Percentiles rank a stretch among this genome's conserved stretches.
phyloP scores from a whole-genome alignment of 2,329 filamentous ascomycete species.

The Claviceps cyperi region DNA sequence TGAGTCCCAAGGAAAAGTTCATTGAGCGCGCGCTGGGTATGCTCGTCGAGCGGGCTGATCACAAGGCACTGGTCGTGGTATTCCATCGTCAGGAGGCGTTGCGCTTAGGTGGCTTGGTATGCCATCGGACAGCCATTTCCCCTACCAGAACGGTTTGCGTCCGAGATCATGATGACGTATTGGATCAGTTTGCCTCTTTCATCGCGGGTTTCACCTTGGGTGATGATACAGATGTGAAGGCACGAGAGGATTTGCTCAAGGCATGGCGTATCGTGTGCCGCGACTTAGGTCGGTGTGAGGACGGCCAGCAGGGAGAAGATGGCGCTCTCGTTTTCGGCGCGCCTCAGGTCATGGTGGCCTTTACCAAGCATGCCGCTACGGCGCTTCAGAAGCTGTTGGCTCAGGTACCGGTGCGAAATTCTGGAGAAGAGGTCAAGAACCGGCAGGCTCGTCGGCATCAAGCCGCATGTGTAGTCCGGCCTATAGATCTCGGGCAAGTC shows the following conservation, averaged over 20 bases:
- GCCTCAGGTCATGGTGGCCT: conserved; percentile 35
- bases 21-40: conserved; percentile 32
- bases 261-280: conserved; percentile 41
- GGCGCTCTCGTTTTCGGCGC: conserved; percentile 29
- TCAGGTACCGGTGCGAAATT: conserved; percentile 21
- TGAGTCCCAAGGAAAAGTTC: conserved; percentile 31
- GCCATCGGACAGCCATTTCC: conserved; percentile 30
- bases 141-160: conserved; percentile 30
- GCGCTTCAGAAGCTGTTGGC: conserved; percentile 26
- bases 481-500: conserved; percentile 30
- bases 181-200: conserved; percentile 40
- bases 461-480: conserved; percentile 31
- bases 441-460: conserved; percentile 29
- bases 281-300: conserved; percentile 24
- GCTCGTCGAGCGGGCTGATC: conserved; percentile 21
- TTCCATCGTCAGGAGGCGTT: conserved; percentile 37
- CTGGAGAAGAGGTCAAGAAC: conserved; percentile 30
- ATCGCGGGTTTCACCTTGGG: conserved; percentile 30
- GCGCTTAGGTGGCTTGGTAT: conserved; percentile 32
- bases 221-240: conserved; percentile 10
- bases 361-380: conserved; percentile 21
- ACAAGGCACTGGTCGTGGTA: conserved; percentile 32
- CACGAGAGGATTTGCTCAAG: conserved; percentile 16
- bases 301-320: conserved; percentile 15
- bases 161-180: conserved; percentile 24